Evolutionary conservation across 768 basidiomycete genomes (phyloP).

Genomic region (Mycena venus): DNA sequence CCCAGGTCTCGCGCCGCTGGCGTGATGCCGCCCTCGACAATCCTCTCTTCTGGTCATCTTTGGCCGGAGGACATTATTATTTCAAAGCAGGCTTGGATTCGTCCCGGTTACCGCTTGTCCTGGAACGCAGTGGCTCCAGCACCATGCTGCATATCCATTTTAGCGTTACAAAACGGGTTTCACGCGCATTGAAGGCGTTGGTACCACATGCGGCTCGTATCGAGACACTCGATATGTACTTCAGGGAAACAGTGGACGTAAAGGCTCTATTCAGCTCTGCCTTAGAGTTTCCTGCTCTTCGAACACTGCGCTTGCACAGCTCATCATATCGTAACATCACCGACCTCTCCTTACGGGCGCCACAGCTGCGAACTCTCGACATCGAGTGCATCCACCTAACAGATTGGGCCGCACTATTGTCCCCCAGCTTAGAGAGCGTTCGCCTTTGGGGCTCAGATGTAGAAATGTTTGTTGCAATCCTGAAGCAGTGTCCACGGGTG

Average conservation of each 20-base stretch:
- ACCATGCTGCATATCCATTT: not conserved
- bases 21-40: not conserved
- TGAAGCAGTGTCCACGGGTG: not conserved
- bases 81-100: not conserved
- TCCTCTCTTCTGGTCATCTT: not conserved
- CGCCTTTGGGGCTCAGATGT: not conserved
- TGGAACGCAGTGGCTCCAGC: not conserved
- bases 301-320: not conserved
- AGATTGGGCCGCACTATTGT: not conserved
- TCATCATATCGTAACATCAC: not conserved
- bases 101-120: not conserved
- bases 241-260: too few relatives aligned
- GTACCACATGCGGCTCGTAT: not conserved
- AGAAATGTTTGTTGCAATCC: not conserved
- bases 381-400: not conserved
- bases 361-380: not conserved
- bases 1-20: not conserved
- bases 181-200: not conserved
- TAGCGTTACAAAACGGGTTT: not conserved
- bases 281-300: not conserved
- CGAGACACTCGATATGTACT: not conserved
- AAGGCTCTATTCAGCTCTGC: not conserved
- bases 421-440: not conserved
- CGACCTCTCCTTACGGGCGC: not conserved
- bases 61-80: not conserved